Base-by-base conservation (phyloP, 2,329 filamentous ascomycete genomes). In the Aphanocladium album region DNA sequence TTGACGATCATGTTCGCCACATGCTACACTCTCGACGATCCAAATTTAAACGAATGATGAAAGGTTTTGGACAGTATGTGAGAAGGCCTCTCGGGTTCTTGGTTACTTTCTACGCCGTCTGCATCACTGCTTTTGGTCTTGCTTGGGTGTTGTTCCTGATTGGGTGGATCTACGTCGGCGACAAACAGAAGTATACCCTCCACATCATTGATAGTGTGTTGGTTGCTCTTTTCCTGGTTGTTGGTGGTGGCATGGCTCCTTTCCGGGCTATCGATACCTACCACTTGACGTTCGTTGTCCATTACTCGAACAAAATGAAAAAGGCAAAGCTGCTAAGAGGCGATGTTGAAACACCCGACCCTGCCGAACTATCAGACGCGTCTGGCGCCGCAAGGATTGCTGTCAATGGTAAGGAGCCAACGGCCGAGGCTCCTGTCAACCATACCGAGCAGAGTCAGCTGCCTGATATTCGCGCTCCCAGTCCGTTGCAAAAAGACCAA, bases 71-170 rank as follows among this genome's bases (percentile, higher is more conserved):
- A 3, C 86, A 93, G 73, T 96, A 96, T 69, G 82, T 92, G 16
- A 81, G 81, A 43, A 85, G 86, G 67, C 90, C 91, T 1, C 80
- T 96, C 41, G 91, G 91, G 1, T 91, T 95, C 70, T 81, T 93
- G 59, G 89, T 96, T 62, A 95, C 90, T 0, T 75, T 96, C 4
- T 96, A 96, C 72, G 91, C 90, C 9, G 87, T 83, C 1, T 79
- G 93, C 21, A 93, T 96, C 67, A 95, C 91, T 0, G 79, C 93
- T 0, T 96, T 96, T 67, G 91, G 91, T 68, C 79, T 93, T 14
- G 89, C 89, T 0, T 96, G 91, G 91, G 91, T 96, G 1, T 81
- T 96, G n/a, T 95, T 93, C 74, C 78, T 96, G 59, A 96, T 96
- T 70, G 90, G 88, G 52, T 96, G 91, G 91, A 90, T 95, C 70